Evolutionary conservation across 257 asterid genomes (phyloP).

Genomic region (Salvia rosmarinus): DNA sequence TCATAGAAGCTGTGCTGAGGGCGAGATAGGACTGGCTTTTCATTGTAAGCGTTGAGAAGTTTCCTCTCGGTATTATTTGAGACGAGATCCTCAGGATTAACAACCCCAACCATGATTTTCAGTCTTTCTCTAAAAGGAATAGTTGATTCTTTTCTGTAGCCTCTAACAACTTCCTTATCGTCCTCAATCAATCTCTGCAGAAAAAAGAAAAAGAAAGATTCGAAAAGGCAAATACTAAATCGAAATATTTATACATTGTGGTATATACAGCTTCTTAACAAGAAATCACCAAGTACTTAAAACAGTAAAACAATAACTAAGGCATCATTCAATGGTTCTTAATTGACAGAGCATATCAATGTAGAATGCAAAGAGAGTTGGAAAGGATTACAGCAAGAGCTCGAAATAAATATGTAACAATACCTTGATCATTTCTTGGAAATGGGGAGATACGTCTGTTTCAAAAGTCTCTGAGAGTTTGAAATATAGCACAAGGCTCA

Average conservation of each 20-base stretch:
- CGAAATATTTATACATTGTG: not conserved
- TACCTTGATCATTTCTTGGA: constrained; percentile 63
- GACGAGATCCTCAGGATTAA: constrained; percentile 76
- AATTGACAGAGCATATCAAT: not conserved
- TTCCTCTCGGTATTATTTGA: constrained; percentile 75
- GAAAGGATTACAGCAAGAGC: not conserved
- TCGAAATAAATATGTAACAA: not conserved
- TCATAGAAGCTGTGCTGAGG: constrained; percentile 83
- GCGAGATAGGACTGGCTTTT: constrained; percentile 89
- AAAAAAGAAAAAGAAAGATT: constrained; percentile 16
- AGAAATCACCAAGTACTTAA: not conserved
- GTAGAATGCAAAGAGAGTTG: not conserved
- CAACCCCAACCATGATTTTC: constrained; percentile 83
- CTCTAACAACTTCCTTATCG: constrained; percentile 70
- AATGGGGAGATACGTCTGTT: constrained; percentile 58
- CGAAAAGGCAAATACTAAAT: not conserved
- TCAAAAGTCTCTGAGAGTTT: constrained; percentile 58
- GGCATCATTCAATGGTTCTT: too few species aligned
- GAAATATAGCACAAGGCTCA: constrained; percentile 68
- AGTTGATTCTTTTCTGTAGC: constrained; percentile 64
- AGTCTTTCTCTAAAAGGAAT: constrained; percentile 78
- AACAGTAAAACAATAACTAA: too few species aligned
- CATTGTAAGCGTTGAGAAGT: constrained; percentile 76
- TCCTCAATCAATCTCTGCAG: constrained; percentile 71
- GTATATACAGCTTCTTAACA: not conserved